phyloP scores from a whole-genome alignment of 2,329 filamentous ascomycete genomes.

The Orbilia quercus region DNA sequence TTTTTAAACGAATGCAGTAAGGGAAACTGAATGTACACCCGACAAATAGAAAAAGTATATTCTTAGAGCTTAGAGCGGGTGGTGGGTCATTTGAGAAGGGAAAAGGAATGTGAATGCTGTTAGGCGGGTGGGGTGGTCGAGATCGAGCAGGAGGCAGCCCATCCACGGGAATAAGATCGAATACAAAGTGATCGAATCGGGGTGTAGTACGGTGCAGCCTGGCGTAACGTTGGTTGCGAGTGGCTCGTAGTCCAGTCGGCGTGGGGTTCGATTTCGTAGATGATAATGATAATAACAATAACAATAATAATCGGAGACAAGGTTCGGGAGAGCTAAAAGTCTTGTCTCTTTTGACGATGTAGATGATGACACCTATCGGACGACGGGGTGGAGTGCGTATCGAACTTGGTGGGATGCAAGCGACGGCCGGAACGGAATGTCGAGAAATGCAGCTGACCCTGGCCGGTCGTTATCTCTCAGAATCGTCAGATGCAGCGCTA shows the following conservation, averaged over 20 bases:
- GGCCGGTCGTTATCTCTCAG: not conserved
- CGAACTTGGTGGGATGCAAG: slow-evolving; percentile 2
- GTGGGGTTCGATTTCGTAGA: slow-evolving; percentile 3
- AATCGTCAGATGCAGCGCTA: not conserved
- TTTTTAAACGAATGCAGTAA: slow-evolving; percentile 13
- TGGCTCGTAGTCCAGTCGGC: too few species aligned
- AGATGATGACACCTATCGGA: slow-evolving; percentile 22
- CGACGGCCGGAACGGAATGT: slow-evolving; percentile 27
- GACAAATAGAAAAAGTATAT: not conserved
- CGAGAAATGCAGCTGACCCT: slow-evolving; percentile 22
- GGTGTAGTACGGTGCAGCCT: too few species aligned
- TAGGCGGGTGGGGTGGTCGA: slow-evolving; percentile 51
- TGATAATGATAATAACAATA: not conserved
- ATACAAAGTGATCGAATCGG: too few species aligned
- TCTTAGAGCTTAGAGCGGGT: slow-evolving; percentile 4
- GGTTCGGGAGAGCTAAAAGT: slow-evolving; percentile 19
- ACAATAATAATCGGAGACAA: not conserved
- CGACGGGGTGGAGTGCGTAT: not conserved
- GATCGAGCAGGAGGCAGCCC: slow-evolving; percentile 17
- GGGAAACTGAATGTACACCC: slow-evolving; percentile 19
- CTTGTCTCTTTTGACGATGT: not conserved
- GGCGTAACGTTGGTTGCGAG: too few species aligned
- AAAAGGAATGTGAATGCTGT: slow-evolving; percentile 5
- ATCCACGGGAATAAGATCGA: slow-evolving; percentile 17
- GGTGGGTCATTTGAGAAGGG: slow-evolving; percentile 46